Base-by-base conservation (phyloP, 768 basidiomycete genomes). In the Heimioporus sp. region DNA sequence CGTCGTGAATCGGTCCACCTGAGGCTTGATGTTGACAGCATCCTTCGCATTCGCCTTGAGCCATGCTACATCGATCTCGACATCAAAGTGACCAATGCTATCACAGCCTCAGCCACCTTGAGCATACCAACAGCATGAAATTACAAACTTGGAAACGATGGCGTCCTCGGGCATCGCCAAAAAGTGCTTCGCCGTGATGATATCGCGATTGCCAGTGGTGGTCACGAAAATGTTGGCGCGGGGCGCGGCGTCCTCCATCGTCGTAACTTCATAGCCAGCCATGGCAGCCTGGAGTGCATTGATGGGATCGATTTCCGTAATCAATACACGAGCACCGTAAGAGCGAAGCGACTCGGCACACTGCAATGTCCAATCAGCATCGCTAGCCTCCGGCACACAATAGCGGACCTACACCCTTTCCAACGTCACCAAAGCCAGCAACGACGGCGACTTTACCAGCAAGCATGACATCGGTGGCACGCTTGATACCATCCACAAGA, bases 231-330 rank as follows among this genome's bases (percentile, higher is more conserved):
- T 71, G 74, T 98, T 98, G 55, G 82, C 70, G 34, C 89, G 85
- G 53, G 83, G 79, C 41, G 96, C 97, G 58, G 92, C 93, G 35
- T 97, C 94, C 66, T 99, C 96, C 95, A 99, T 98, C 49, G 95
- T 98, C 53, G 87, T 88, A 53, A 99, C 96, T 73, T 99, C 96
- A 71, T 94, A 99, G 51, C 97, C 97, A 65, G 93, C 94, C 97
- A 99, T 99, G 49, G 95, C 96, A 61, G 97, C 97, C 73, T 99
- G 97, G 53, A 99, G 88, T 45, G 96, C 97, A 72, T 99, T 99
- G 86, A 99, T 99, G 58, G 97, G 97, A 75, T 99, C 97, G 69
- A 99, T 97, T 73, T 99, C 97, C 57, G 97, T 98, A 67, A 99
- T 71, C 63, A 99, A 63, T 39, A 98, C 96, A 65, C 97, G 95